phyloP scores from a whole-genome alignment of 2,329 filamentous ascomycete genomes.

The Paraphaeosphaeria minitans region DNA sequence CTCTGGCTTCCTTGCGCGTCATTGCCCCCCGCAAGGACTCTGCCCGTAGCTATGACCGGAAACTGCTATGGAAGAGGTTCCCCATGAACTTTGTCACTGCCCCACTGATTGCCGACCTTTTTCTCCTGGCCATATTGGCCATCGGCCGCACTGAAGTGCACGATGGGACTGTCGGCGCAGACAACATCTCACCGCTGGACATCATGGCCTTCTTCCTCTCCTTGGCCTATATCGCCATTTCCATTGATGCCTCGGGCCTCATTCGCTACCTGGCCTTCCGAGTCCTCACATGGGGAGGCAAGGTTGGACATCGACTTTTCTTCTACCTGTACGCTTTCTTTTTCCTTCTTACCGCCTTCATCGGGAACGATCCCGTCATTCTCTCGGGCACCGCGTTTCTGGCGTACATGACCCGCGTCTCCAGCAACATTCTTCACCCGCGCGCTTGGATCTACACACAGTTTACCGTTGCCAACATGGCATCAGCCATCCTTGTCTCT shows the following conservation, averaged over 20 bases:
- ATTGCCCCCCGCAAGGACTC: constrained; percentile 52
- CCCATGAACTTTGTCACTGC: constrained; percentile 75
- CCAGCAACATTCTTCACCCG: constrained; percentile 72
- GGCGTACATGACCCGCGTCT: constrained; percentile 77
- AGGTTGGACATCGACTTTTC: constrained; percentile 70
- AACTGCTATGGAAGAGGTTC: constrained; percentile 57
- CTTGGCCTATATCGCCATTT: constrained; percentile 76
- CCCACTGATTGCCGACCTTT: constrained; percentile 72
- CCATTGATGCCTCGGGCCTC: constrained; percentile 75
- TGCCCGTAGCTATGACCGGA: constrained; percentile 30
- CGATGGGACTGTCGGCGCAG: constrained; percentile 69
- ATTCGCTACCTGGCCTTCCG: constrained; percentile 74
- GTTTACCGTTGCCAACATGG: constrained; percentile 74
- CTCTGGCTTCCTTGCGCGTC: constrained; percentile 57
- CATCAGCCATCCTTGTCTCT: constrained; percentile 75
- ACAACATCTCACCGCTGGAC: constrained; percentile 71
- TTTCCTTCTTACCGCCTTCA: constrained; percentile 68
- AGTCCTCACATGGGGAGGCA: constrained; percentile 69
- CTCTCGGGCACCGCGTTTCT: constrained; percentile 75
- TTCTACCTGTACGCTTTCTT: constrained; percentile 77
- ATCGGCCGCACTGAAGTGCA: constrained; percentile 70
- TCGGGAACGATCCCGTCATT: constrained; percentile 78
- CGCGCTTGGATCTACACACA: constrained; percentile 75
- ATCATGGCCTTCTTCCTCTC: constrained; percentile 79
- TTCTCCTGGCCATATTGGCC: constrained; percentile 70